A percentile compares a stretch with the other conserved stretches of the same genome.
These are phyloP conservation scores for Aeminium ludgeri DNA, from an alignment of 495 filamentous ascomycete species.

Conservation along the genomic window DNA sequence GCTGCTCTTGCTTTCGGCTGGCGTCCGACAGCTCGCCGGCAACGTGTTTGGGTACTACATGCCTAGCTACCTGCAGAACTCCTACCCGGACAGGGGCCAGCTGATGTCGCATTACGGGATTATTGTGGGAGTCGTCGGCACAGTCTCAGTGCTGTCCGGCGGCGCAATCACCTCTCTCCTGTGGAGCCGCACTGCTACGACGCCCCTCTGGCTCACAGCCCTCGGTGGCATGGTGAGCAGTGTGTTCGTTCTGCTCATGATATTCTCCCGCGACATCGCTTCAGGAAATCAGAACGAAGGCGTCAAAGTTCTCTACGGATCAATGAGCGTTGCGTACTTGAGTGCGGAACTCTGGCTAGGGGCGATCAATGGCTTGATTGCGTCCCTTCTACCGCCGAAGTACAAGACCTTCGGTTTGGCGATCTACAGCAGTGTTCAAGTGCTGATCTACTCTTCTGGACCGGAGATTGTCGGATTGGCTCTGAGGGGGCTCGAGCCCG, in stretches of 20 bases:
- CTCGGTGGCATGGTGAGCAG: constrained; percentile 25
- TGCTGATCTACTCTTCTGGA: constrained; percentile 21
- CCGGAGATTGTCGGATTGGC: constrained; percentile 21
- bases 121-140: constrained; percentile 23
- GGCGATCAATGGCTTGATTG: constrained; percentile 16
- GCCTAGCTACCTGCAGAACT: constrained; percentile 19
- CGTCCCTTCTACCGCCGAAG: constrained; percentile 17
- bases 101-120: constrained; percentile 21
- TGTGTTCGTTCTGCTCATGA: constrained; percentile 22
- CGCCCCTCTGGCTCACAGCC: constrained; percentile 19
- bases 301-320: constrained; percentile 19
- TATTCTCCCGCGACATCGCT: constrained; percentile 17
- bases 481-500: constrained; percentile 12
- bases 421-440: constrained; percentile 16
- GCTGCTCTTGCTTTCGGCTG: constrained; percentile 18
- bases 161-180: constrained; percentile 17
- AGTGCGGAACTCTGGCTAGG: constrained; percentile 25
- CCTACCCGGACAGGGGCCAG: constrained; percentile 12
- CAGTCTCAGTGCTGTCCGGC: constrained; percentile 19
- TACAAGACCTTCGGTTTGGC: constrained; percentile 25
- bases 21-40: constrained; percentile 17
- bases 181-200: constrained; percentile 12
- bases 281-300: constrained; percentile 10
- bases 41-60: constrained; percentile 26
- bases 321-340: constrained; percentile 20